phyloP scores from a whole-genome alignment of 805 yeast species.

The Vanderwaltozyma polyspora region DNA sequence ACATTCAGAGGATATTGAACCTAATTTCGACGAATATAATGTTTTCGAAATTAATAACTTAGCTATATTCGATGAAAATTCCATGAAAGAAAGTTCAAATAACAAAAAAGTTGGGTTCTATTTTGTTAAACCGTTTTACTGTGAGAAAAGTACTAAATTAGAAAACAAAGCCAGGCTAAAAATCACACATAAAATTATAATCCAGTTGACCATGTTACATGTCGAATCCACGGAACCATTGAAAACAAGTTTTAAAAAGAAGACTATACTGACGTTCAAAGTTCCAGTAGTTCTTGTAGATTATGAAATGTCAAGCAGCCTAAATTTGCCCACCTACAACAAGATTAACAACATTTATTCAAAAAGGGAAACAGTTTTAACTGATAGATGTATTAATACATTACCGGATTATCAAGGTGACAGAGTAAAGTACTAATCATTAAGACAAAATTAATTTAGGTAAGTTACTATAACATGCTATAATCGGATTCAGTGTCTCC shows the following conservation, averaged over 20 bases:
- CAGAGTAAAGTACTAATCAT: too few relatives aligned
- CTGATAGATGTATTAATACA: too few relatives aligned
- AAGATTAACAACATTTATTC: neutral
- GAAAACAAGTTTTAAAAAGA: neutral
- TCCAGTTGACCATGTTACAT: constrained; percentile 3
- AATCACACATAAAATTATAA: constrained; percentile 9
- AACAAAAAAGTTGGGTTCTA: neutral
- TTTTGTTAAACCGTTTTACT: constrained; percentile 10
- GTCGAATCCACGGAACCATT: neutral
- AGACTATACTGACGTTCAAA: neutral
- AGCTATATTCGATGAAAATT: neutral
- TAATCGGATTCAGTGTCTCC: too few relatives aligned
- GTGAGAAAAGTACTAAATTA: constrained; percentile 5
- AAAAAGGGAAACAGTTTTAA: too few relatives aligned
- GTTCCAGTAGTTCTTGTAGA: neutral
- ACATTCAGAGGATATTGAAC: neutral
- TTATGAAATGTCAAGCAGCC: neutral
- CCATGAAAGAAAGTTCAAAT: neutral
- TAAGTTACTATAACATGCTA: too few relatives aligned
- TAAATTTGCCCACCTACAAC: neutral
- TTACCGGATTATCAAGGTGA: too few relatives aligned
- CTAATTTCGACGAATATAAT: neutral
- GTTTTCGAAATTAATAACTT: neutral
- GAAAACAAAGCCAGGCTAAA: constrained; percentile 6
- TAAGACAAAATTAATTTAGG: too few relatives aligned